A percentile compares a stretch with the other conserved stretches of the same genome.
Conservation (phyloP, 1,139 yeast species). For the Protomyces inouyei region DNA sequence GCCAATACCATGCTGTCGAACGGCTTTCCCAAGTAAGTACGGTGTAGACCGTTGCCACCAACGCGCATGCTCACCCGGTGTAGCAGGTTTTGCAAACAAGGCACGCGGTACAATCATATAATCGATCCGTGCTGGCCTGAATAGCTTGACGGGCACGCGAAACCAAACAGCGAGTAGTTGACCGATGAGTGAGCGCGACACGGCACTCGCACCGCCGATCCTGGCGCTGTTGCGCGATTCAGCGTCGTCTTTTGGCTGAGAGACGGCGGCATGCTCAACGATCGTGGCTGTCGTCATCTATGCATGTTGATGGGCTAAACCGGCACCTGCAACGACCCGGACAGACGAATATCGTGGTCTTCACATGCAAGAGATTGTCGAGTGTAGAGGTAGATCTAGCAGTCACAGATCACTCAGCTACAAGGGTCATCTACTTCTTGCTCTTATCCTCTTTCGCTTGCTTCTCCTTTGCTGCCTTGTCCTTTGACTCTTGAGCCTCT, state of each 20-base stretch:
- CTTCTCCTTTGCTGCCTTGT: background rate
- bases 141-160: constrained; percentile 74
- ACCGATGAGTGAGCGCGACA: constrained; percentile 73
- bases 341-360: too few relatives aligned
- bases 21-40: constrained; percentile 66
- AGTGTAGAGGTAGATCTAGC: too few relatives aligned
- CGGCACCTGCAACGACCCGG: too few relatives aligned
- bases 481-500: background rate
- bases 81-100: constrained; percentile 34
- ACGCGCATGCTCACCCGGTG: constrained; percentile 46
- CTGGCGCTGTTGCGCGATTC: constrained; percentile 7
- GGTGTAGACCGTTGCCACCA: constrained; percentile 68
- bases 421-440: background rate
- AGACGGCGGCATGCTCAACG: background rate
- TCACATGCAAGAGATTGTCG: too few relatives aligned
- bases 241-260: background rate
- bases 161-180: constrained; percentile 74
- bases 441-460: background rate
- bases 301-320: background rate
- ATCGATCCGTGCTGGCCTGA: constrained; percentile 86
- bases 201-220: constrained; percentile 66
- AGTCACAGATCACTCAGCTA: too few relatives aligned
- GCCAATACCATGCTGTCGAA: constrained; percentile 75
- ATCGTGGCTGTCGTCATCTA: background rate
- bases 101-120: constrained; percentile 50